Percentiles rank a stretch among this genome's conserved stretches.
These are phyloP conservation scores for Calendula officinalis DNA, from an alignment of 129 eudicot species.

Conservation along the genomic window DNA sequence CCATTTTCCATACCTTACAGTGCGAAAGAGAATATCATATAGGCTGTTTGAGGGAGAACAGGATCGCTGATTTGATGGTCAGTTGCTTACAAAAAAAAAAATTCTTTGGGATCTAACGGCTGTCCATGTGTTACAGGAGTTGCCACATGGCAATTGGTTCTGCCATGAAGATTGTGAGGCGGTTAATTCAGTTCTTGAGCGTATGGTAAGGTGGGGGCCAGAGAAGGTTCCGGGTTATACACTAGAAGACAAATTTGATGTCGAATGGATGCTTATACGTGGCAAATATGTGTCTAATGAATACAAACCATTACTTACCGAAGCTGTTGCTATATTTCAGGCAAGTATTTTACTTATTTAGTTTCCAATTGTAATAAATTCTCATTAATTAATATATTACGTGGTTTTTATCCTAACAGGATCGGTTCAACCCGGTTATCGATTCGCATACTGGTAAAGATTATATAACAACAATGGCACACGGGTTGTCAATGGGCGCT, in stretches of 20 bases:
- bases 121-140: constrained; percentile 41
- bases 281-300: constrained; percentile 56
- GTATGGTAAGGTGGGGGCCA: constrained; percentile 38
- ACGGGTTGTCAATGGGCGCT: constrained; percentile 70
- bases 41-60: constrained; percentile 63
- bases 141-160: constrained; percentile 83
- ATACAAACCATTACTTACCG: constrained; percentile 48
- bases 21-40: constrained; percentile 87
- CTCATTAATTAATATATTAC: neutral
- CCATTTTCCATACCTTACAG: constrained; percentile 28
- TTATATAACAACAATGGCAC: constrained; percentile 77
- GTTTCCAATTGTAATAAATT: neutral
- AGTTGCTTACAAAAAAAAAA: constrained; percentile 7
- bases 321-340: constrained; percentile 72
- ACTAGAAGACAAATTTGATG: constrained; percentile 35
- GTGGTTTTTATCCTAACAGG: constrained; percentile 44
- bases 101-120: neutral
- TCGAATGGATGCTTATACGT: constrained; percentile 63
- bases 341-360: constrained; percentile 41
- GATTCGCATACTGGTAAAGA: constrained; percentile 65
- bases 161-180: constrained; percentile 56
- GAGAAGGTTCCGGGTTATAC: constrained; percentile 41
- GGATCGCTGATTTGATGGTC: constrained; percentile 73
- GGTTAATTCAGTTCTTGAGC: constrained; percentile 42
- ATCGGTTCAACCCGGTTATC: constrained; percentile 67